Conservation (phyloP, 768 basidiomycete genomes). For the Exidia glandulosa region DNA sequence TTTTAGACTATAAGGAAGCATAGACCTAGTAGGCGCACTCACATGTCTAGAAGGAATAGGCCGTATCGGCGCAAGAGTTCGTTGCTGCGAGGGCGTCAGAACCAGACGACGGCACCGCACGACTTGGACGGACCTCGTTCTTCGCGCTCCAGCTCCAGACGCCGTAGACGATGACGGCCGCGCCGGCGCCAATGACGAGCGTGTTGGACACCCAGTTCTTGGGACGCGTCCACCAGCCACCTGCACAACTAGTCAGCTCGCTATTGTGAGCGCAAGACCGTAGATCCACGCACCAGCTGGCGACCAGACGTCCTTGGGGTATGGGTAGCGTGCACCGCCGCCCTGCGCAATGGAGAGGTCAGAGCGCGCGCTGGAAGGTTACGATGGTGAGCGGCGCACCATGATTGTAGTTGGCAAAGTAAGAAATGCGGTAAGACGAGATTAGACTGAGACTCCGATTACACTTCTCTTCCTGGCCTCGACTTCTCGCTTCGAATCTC, state of each 20-base stretch:
- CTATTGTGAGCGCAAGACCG: not conserved
- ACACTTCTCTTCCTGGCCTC: too few relatives aligned
- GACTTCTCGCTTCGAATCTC: too few relatives aligned
- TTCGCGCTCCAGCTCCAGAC: slow-evolving; percentile 67
- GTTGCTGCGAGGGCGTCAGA: slow-evolving; percentile 30
- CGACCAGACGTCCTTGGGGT: slow-evolving; percentile 91
- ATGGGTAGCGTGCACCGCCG: slow-evolving; percentile 80
- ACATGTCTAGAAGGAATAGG: slow-evolving; percentile 72
- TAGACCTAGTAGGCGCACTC: too few relatives aligned
- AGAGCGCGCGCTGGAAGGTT: too few relatives aligned
- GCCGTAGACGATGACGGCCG: slow-evolving; percentile 52
- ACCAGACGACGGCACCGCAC: not conserved
- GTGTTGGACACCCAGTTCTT: slow-evolving; percentile 86
- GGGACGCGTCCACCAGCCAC: slow-evolving; percentile 94
- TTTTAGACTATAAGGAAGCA: too few relatives aligned
- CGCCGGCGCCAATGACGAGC: slow-evolving; percentile 56
- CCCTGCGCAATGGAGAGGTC: too few relatives aligned
- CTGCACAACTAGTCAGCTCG: slow-evolving; percentile 26
- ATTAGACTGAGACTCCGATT: too few relatives aligned
- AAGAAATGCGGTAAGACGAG: too few relatives aligned
- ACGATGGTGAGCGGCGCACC: too few relatives aligned
- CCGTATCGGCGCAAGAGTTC: slow-evolving; percentile 47
- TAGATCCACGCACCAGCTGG: slow-evolving; percentile 56
- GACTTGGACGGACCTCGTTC: slow-evolving; percentile 51
- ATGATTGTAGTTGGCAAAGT: too few relatives aligned